Conservation (phyloP, 768 basidiomycete species). For the Hericium erinaceus region DNA sequence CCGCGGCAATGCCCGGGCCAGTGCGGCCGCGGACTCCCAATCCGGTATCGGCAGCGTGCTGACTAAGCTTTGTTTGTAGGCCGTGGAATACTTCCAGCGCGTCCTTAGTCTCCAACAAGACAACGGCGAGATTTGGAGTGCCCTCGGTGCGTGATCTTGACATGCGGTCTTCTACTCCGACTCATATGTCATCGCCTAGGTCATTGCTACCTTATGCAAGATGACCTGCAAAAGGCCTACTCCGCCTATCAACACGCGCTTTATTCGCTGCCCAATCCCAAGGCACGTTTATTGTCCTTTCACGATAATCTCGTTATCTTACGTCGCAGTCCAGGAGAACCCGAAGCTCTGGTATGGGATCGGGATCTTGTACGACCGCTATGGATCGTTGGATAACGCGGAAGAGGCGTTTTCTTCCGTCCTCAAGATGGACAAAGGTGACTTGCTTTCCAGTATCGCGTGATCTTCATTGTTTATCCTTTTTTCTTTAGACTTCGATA, state of each 20-base stretch:
- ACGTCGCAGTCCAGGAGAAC: slow-evolving; percentile 52
- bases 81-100: slow-evolving; percentile 93
- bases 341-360: slow-evolving; percentile 99
- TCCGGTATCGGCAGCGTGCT: slow-evolving; percentile 8
- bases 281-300: slow-evolving; percentile 36
- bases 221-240: slow-evolving; percentile 97
- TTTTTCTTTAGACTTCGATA: slow-evolving; percentile 74
- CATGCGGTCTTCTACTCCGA: slow-evolving; percentile 12
- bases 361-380: slow-evolving; percentile 97
- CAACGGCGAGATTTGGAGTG: slow-evolving; percentile 98
- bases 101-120: slow-evolving; percentile 86
- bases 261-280: slow-evolving; percentile 91
- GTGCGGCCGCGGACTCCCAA: slow-evolving; percentile 1
- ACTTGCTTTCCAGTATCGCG: slow-evolving; percentile 15
- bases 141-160: slow-evolving; percentile 54
- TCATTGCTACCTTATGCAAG: slow-evolving; percentile 98
- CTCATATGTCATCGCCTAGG: slow-evolving; percentile 34
- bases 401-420: slow-evolving; percentile 98
- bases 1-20: slow-evolving; percentile 1
- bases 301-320: slow-evolving; percentile 2
- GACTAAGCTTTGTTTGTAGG: slow-evolving; percentile 37
- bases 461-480: slow-evolving; percentile 1
- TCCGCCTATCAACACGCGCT: slow-evolving; percentile 97
- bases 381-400: slow-evolving; percentile 96
- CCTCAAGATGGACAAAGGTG: slow-evolving; percentile 93